phyloP scores from a whole-genome alignment of 768 basidiomycete species.

The Rhizopogon salebrosus region DNA sequence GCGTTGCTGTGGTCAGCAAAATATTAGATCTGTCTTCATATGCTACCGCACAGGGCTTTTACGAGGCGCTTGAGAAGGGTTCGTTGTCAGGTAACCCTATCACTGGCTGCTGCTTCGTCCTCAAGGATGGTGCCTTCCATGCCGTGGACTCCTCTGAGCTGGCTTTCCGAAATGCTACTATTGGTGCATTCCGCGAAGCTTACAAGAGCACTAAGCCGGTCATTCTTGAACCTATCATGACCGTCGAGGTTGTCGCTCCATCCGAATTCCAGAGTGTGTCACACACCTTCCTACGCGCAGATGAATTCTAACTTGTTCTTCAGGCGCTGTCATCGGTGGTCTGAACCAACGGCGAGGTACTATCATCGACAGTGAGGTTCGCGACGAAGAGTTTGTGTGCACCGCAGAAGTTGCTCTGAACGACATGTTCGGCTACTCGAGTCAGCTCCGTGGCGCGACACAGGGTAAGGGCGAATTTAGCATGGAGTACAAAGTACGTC shows the following conservation, averaged over 20 bases:
- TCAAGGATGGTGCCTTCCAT: conserved; percentile 91
- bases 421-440: conserved; percentile 98
- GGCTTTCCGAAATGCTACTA: conserved; percentile 87
- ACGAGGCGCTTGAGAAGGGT: conserved; percentile 90
- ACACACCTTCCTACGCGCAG: background rate
- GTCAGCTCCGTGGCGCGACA: conserved; percentile 85
- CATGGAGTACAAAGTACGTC: conserved; percentile 70
- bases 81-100: conserved; percentile 83
- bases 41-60: conserved; percentile 67
- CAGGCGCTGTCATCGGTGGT: conserved; percentile 87
- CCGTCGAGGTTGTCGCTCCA: conserved; percentile 93
- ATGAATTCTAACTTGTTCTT: conserved; percentile 1
- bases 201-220: conserved; percentile 73
- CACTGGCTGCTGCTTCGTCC: conserved; percentile 77
- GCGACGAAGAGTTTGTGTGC: conserved; percentile 94
- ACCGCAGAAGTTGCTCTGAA: conserved; percentile 90
- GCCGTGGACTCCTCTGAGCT: conserved; percentile 94
- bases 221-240: conserved; percentile 98
- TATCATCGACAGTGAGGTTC: conserved; percentile 92
- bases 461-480: conserved; percentile 94
- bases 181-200: conserved; percentile 90
- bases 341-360: conserved; percentile 90
- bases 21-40: background rate
- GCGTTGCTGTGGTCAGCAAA: conserved; percentile 8
- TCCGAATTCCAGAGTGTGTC: conserved; percentile 85